Base-by-base conservation (phyloP, 441 rosid species). In the Populus trichocarpa region DNA sequence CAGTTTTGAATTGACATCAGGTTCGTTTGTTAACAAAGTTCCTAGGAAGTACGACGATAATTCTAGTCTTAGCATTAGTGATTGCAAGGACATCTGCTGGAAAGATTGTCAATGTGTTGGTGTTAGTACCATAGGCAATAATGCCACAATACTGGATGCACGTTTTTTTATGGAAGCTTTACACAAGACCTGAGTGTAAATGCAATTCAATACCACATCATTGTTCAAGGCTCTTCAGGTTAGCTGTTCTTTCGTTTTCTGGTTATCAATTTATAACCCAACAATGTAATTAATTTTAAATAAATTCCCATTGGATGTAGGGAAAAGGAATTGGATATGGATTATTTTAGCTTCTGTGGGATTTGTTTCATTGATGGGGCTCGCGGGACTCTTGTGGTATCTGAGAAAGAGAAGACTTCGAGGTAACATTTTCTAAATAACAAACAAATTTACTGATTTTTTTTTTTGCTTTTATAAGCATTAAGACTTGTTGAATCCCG, bases 31-130 rank as follows among this genome's bases (percentile, higher is more conserved):
- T 5, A 13, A 18, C 26, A 12, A 14, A 2, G 57, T 26, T 65
- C 26, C 5, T 10, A 13, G 3, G 59, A 18, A 12, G 3, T 1
- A 0, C 5, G 70, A 65, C 14, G 8, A 66, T 35, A 75, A 75
- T 65, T 30, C 18, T 6, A 77, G 70, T 64, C 75, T 77, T 40
- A 65, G 75, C 75, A 42, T 63, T 22, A 38, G 70, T 64, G 75
- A 65, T 28, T 77, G 67, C 53, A 20, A 2, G 69, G 80, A 77
- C 65, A 2, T 71, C 26, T 77, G 75, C 70, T 71, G 75, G 71
- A 26, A n/a, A 8, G 33, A 77, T 28, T 77, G 71, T 46, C 0
- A 6, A 3, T 77, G 75, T 46, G 32, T 13, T 28, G 80, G 75
- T 18, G 13, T 42, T 13, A 0, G 5, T 42, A 3, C 16, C 16